Evolutionary conservation across 805 yeast species (phyloP), one percentile per base, ranked within the genome.

Genomic region (Saturnispora zaruensis): DNA sequence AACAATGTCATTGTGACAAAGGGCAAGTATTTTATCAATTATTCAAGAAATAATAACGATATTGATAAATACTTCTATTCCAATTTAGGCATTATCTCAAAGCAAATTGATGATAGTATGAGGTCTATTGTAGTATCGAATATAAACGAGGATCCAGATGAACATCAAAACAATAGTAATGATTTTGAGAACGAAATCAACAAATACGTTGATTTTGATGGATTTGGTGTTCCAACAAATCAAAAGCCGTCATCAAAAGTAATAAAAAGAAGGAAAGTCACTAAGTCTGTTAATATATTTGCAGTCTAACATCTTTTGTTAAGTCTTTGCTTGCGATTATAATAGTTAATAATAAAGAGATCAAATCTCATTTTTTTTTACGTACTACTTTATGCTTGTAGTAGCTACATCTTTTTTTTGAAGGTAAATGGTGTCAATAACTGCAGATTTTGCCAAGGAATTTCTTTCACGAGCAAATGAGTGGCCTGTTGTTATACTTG

Each of bases 401-500:
- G 5, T 24, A 18, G 7, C 9, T 16, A 11, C 13, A 16, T n/a
- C 21, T 36, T 16, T 36, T 3, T 16, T 36, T 36, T 36, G 5
- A 4, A 18, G 21, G 13, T 16, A 38, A 38, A 46, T 47, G 50
- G 34, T 37, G 16, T 23, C 30, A 13, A 41, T 41, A 32, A 16
- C 45, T 5, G 16, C 20, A 30, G 45, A 51, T 6, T 9, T 20
- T 8, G 3, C 38, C n/a, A 5, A 28, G 2, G 52, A 36, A 11
- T 49, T 48, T 16, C 20, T 51, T 1, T 20, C 25, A 6, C 47
- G 40, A 21, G 51, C 51, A 8, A 54, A 51, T 36, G 51, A 74
- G 50, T 84, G 84, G 83, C 43, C 71, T 3, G 70, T 75, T 0
- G 59, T 81, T 8, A 63, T 77, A 0, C 53, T 66, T 0, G 68